Percentiles rank a stretch among this genome's conserved stretches.
phyloP scores from a whole-genome alignment of 148 eudicot species.

The Mesembryanthemum crystallinum region DNA sequence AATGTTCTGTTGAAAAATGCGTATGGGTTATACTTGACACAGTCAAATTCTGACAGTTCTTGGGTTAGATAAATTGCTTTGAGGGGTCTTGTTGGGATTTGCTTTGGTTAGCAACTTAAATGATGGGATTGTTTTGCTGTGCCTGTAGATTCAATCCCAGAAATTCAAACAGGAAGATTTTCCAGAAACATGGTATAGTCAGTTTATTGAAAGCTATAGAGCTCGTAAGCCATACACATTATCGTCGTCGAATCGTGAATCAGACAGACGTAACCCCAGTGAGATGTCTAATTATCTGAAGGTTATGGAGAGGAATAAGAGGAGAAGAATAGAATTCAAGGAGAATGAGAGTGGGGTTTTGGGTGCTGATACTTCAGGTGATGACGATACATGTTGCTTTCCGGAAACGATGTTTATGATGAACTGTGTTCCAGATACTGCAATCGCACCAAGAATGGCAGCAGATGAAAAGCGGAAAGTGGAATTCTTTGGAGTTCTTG shows the following conservation, averaged over 20 bases:
- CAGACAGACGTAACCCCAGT: slow-evolving; percentile 70
- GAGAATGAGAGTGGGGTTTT: slow-evolving; percentile 48
- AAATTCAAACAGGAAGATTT: slow-evolving; percentile 64
- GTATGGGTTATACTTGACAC: not conserved
- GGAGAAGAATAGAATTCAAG: slow-evolving; percentile 68
- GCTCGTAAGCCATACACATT: slow-evolving; percentile 59
- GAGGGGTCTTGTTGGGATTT: not conserved
- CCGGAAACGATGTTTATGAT: slow-evolving; percentile 86
- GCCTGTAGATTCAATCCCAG: slow-evolving; percentile 57
- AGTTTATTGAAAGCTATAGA: slow-evolving; percentile 72
- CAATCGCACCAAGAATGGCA: slow-evolving; percentile 42
- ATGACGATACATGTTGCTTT: slow-evolving; percentile 55
- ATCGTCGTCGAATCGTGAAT: slow-evolving; percentile 55
- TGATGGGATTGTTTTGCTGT: not conserved
- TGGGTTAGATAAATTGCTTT: not conserved
- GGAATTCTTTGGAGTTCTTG: slow-evolving; percentile 76
- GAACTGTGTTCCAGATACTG: slow-evolving; percentile 88
- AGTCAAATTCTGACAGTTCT: not conserved
- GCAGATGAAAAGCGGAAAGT: slow-evolving; percentile 41
- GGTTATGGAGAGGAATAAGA: slow-evolving; percentile 73
- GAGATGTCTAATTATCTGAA: slow-evolving; percentile 79
- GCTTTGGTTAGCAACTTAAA: not conserved
- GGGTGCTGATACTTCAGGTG: slow-evolving; percentile 38
- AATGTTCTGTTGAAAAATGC: not conserved
- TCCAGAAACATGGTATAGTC: slow-evolving; percentile 85